phyloP scores from a whole-genome alignment of 1,284 basidiomycete species.

The Thelephora terrestris region DNA sequence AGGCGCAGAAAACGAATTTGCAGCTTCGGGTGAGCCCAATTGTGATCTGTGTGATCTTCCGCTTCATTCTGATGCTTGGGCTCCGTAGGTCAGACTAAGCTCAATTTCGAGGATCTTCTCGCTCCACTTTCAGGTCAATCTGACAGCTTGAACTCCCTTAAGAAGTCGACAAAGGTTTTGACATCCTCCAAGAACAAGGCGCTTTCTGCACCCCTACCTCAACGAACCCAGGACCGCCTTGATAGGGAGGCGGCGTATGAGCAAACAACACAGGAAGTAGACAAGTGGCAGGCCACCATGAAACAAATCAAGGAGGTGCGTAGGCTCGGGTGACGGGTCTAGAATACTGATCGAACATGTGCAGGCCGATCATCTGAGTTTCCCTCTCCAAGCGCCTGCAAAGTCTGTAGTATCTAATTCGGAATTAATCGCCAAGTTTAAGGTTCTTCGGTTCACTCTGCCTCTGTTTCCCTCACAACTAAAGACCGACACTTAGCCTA shows the following conservation, averaged over 20 bases:
- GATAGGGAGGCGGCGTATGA: conserved; percentile 94
- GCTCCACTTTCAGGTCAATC: conserved; percentile 52
- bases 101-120: conserved; percentile 69
- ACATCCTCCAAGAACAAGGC: conserved; percentile 44
- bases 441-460: conserved; percentile 31
- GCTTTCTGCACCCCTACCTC: conserved; percentile 79
- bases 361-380: conserved; percentile 85
- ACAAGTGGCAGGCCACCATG: conserved; percentile 93
- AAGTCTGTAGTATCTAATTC: conserved; percentile 59
- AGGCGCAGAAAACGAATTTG: conserved; percentile 68
- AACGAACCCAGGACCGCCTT: conserved; percentile 79
- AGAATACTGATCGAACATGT: neutral
- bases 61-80: conserved; percentile 3
- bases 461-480: neutral
- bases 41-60: conserved; percentile 2
- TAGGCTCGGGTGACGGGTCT: neutral
- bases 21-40: conserved; percentile 35
- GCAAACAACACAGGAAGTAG: conserved; percentile 83
- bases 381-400: conserved; percentile 73
- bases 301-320: conserved; percentile 71
- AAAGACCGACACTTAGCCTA: conserved; percentile 36
- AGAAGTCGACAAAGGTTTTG: conserved; percentile 57
- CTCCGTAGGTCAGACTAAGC: conserved; percentile 35
- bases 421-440: conserved; percentile 75
- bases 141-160: conserved; percentile 51